phyloP scores from a whole-genome alignment of 495 filamentous ascomycete species.

The Hyaloscypha hepaticicola region DNA sequence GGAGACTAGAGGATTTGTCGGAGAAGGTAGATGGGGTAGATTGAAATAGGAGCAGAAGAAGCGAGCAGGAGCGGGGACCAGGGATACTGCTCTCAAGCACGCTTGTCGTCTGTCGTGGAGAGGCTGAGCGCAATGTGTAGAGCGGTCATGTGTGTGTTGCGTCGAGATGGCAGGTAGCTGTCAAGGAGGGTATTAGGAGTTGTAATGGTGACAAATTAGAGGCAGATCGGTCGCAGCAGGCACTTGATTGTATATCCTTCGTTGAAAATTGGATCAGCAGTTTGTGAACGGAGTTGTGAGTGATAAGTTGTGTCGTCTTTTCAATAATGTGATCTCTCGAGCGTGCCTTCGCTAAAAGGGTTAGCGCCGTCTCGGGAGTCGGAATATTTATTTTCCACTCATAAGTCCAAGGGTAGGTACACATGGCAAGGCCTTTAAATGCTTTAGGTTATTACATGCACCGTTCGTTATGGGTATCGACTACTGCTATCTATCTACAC shows the following conservation, averaged over 20 bases:
- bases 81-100: not conserved
- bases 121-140: conserved; percentile 15
- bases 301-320: not conserved
- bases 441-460: not conserved
- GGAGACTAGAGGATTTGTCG: not conserved
- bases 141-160: conserved; percentile 8
- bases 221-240: not conserved
- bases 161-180: not conserved
- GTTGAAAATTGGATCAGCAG: not conserved
- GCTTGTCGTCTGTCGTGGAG: conserved; percentile 1
- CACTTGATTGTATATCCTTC: not conserved
- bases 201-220: not conserved
- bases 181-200: not conserved
- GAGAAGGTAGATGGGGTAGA: not conserved
- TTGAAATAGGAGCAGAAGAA: not conserved
- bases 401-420: too few species aligned
- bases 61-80: not conserved
- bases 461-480: conserved; percentile 17
- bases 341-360: not conserved
- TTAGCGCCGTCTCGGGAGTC: not conserved
- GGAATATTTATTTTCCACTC: not conserved
- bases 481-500: conserved; percentile 5
- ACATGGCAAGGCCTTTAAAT: not conserved
- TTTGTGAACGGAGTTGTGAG: not conserved
- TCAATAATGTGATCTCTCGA: not conserved